Evolutionary conservation across 371 early-diverging fungal species (phyloP), one percentile per base, ranked within the genome.

Genomic region (Syncephalis fuscata): DNA sequence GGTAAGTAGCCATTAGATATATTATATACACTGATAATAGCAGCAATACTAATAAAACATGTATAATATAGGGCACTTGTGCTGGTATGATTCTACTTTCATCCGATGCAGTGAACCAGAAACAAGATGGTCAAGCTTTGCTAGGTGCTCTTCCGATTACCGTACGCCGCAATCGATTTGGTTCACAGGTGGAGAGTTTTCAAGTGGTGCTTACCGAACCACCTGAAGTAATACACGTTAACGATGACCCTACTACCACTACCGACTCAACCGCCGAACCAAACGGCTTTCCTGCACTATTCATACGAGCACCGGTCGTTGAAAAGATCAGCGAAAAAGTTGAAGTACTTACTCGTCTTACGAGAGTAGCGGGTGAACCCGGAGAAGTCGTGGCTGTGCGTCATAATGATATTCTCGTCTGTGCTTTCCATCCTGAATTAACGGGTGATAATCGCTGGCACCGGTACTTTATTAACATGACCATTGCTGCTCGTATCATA

Each of bases 371-470:
- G 25, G 65, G 62, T 51, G 67, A 60, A 46, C 39, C 60, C 51
- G 62, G n/a, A 48, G 50, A 61, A 58, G 69, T 88, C 53, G 90
- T 96, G 16, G 96, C 92, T 4, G 92, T 96, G 15, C 67, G 70
- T 49, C 84, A 92, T 56, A 80, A 74, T 44, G 73, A 84, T 47
- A 57, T 92, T n/a, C 63, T 96, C 39, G 96, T 83, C 36, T 87
- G 91, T 1, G 74, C 89, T 37, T 96, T 96, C 74, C 96, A 96
- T 53, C 96, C 96, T 1, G 96, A 96, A 61, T 67, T 96, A 54
- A 92, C 85, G 9, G 56, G 56, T 17, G 92, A 93, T 57, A 66
- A 68, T 55, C 68, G 92, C 24, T 78, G 90, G 61, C 96, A 96
- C 61, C 54, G 62, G 48, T 89, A 76, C 64, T 95, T 92, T 81